These are phyloP conservation scores for Oryza glumipatula DNA, from an alignment of 176 grass and related monocot species.

Conservation along the genomic window DNA sequence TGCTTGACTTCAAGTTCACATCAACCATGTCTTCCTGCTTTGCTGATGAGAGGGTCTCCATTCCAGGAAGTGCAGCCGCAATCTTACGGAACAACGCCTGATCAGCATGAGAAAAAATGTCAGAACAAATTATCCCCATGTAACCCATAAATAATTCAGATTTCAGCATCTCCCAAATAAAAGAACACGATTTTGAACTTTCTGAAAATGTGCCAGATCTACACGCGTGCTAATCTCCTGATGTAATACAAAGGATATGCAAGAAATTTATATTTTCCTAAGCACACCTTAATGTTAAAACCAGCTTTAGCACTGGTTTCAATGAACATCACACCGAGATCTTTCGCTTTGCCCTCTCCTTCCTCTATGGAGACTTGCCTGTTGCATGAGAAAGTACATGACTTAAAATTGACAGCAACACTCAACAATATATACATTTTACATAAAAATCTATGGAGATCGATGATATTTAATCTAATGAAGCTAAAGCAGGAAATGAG, in stretches of 20 bases:
- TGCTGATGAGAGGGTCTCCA: slow-evolving; percentile 90
- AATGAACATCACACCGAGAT: slow-evolving; percentile 97
- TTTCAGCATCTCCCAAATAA: background rate
- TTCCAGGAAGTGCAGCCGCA: slow-evolving; percentile 91
- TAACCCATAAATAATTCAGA: background rate
- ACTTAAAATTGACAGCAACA: slow-evolving; percentile 8
- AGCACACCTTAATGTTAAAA: slow-evolving; percentile 94
- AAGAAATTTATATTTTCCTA: slow-evolving; percentile 35
- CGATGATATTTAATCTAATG: background rate
- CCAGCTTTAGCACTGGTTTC: slow-evolving; percentile 99
- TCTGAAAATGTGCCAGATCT: background rate
- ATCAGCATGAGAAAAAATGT: background rate
- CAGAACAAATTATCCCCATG: background rate
- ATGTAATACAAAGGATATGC: background rate
- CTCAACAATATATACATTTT: background rate
- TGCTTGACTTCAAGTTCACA: slow-evolving; percentile 83
- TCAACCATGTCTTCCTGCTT: slow-evolving; percentile 98
- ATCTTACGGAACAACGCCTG: slow-evolving; percentile 98
- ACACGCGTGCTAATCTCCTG: too few relatives aligned
- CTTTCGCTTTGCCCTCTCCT: slow-evolving; percentile 92
- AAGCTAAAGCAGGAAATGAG: background rate
- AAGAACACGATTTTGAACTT: background rate
- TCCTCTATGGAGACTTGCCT: slow-evolving; percentile 99
- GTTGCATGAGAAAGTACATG: slow-evolving; percentile 47
- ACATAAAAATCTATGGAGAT: background rate